A percentile compares a stretch with the other conserved stretches of the same genome.
These are phyloP conservation scores for Globisporangium solare DNA, from an alignment of 352 stramenopile genomes.

Conservation along the genomic window DNA sequence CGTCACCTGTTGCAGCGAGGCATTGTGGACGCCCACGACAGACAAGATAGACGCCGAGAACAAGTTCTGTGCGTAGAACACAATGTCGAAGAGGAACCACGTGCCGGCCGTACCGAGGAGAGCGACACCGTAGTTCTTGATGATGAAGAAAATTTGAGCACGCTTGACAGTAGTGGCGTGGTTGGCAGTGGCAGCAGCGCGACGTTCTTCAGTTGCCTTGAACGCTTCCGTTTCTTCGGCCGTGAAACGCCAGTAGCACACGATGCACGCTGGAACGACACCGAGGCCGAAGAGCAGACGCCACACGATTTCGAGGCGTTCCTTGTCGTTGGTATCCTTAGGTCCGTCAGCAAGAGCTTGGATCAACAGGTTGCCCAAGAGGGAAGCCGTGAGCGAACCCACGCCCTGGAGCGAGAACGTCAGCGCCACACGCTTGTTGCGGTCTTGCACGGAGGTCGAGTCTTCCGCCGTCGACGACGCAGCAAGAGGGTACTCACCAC, in stretches of 20 bases:
- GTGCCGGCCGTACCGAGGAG: constrained; percentile 61
- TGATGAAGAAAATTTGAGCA: constrained; percentile 30
- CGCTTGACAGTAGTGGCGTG: not conserved
- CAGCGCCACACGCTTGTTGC: no score
- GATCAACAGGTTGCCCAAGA: constrained; percentile 9
- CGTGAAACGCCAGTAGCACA: no score
- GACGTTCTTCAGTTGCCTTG: no score
- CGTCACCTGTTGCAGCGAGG: constrained; percentile 6
- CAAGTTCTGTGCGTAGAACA: constrained; percentile 72
- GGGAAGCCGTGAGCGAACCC: not conserved
- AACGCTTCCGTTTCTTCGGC: no score
- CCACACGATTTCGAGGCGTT: constrained; percentile 42
- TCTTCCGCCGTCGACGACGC: no score
- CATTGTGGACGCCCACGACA: no score
- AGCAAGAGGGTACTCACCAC: no score
- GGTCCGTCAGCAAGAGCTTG: constrained; percentile 32
- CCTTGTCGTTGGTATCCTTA: constrained; percentile 25
- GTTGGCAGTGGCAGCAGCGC: no score
- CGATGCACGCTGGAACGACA: no score
- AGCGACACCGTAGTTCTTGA: constrained; percentile 38
- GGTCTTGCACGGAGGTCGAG: no score
- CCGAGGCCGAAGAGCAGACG: no score
- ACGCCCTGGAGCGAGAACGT: no score
- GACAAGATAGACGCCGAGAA: constrained; percentile 34
- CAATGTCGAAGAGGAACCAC: constrained; percentile 84